Percentiles rank a stretch among this genome's conserved stretches.
Evolutionary conservation across 768 basidiomycete genomes (phyloP).

Genomic region (Suillus decipiens): DNA sequence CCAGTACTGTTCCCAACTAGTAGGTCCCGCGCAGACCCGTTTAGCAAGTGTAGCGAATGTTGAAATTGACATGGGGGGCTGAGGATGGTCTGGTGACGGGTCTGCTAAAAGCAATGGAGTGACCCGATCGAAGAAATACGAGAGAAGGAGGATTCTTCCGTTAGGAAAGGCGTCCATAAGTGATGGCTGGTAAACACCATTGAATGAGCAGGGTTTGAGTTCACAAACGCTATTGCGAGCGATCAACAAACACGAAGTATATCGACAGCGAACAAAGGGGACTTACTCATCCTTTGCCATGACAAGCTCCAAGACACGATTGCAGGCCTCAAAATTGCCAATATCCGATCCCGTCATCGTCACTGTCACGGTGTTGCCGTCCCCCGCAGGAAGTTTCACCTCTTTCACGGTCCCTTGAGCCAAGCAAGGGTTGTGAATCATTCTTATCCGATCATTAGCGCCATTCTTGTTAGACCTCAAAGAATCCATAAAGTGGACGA

Average conservation of each 20-base stretch:
- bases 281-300: slow-evolving; percentile 94
- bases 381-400: slow-evolving; percentile 62
- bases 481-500: slow-evolving; percentile 84
- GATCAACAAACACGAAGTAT: not conserved
- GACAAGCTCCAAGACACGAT: slow-evolving; percentile 79
- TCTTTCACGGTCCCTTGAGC: slow-evolving; percentile 60
- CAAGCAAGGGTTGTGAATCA: slow-evolving; percentile 75
- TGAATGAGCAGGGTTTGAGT: slow-evolving; percentile 93
- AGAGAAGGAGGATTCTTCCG: slow-evolving; percentile 88
- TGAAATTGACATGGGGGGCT: slow-evolving; percentile 46
- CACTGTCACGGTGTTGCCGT: slow-evolving; percentile 50
- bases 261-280: slow-evolving; percentile 3
- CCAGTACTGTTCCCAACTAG: slow-evolving; percentile 57
- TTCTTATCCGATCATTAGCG: slow-evolving; percentile 11
- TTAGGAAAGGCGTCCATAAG: slow-evolving; percentile 84
- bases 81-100: slow-evolving; percentile 21
- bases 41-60: slow-evolving; percentile 65
- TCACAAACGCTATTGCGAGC: slow-evolving; percentile 66
- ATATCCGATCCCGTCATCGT: slow-evolving; percentile 85
- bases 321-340: slow-evolving; percentile 86
- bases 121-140: slow-evolving; percentile 97
- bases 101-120: slow-evolving; percentile 61
- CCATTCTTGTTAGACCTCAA: slow-evolving; percentile 32
- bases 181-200: slow-evolving; percentile 96
- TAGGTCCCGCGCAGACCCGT: slow-evolving; percentile 71